Percentiles rank a stretch among this genome's conserved stretches.
These are phyloP conservation scores for Aaosphaeria pasadenensis DNA, from an alignment of 2,329 filamentous ascomycete genomes.

Conservation along the genomic window DNA sequence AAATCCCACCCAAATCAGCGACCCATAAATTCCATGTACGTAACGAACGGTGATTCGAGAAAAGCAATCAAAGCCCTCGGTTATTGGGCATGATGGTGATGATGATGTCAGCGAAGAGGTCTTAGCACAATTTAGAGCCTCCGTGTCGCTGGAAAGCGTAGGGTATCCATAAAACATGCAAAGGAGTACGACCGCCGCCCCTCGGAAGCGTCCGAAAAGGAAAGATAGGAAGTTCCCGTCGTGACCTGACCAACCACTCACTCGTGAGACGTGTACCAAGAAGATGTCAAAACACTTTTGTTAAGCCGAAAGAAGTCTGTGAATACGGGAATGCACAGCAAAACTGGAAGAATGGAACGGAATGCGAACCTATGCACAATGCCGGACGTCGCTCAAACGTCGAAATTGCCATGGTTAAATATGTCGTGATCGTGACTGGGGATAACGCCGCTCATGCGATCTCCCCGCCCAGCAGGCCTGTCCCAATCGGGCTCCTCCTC, in stretches of 20 bases:
- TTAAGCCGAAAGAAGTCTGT: conserved; percentile 5
- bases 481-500: conserved; percentile 43
- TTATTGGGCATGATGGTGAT: neutral
- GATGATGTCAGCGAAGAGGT: neutral
- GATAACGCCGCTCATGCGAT: conserved; percentile 53
- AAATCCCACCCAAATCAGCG: neutral
- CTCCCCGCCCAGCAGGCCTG: conserved; percentile 38
- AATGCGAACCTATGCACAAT: conserved; percentile 4
- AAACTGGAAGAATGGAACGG: conserved; percentile 4
- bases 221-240: neutral
- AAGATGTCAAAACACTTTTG: conserved; percentile 25
- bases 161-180: conserved; percentile 17
- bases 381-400: conserved; percentile 25
- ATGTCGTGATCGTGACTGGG: conserved; percentile 45
- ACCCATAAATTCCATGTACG: neutral
- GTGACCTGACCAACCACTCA: conserved; percentile 10
- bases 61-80: neutral
- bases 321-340: neutral
- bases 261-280: conserved; percentile 14
- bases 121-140: conserved; percentile 20
- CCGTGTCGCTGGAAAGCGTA: conserved; percentile 18
- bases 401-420: conserved; percentile 44
- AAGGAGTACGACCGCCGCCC: conserved; percentile 16
- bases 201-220: conserved; percentile 5
- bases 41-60: neutral